Conservation (phyloP, 129 eudicot genomes). For the Arctium minus region DNA sequence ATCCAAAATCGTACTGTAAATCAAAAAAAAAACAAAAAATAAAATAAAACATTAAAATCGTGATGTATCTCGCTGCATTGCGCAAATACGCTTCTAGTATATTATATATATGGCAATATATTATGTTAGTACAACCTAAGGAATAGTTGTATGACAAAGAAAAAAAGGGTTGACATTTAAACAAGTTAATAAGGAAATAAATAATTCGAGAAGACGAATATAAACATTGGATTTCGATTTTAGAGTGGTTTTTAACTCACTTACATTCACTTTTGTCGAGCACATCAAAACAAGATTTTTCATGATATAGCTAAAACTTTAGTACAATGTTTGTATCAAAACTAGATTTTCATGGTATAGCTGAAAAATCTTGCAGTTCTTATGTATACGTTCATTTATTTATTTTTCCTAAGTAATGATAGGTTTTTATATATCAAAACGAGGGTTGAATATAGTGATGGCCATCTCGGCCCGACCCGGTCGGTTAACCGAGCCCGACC, state of each 20-base stretch:
- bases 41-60: too few species aligned
- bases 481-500: too few species aligned
- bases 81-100: too few species aligned
- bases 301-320: background rate
- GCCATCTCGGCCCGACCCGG: too few species aligned
- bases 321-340: background rate
- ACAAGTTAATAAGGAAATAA: background rate
- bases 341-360: background rate
- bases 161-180: background rate
- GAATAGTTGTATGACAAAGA: background rate
- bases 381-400: background rate
- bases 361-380: background rate
- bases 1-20: too few species aligned
- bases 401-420: too few species aligned
- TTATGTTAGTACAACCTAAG: background rate
- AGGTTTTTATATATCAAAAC: background rate
- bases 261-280: background rate
- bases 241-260: too few species aligned
- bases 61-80: too few species aligned
- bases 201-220: background rate
- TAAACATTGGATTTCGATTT: background rate
- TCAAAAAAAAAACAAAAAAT: too few species aligned
- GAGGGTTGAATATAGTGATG: too few species aligned
- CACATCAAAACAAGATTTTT: too few species aligned
- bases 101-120: background rate